Conservation (phyloP, 345 rosid species). For the Noccaea caerulescens region DNA sequence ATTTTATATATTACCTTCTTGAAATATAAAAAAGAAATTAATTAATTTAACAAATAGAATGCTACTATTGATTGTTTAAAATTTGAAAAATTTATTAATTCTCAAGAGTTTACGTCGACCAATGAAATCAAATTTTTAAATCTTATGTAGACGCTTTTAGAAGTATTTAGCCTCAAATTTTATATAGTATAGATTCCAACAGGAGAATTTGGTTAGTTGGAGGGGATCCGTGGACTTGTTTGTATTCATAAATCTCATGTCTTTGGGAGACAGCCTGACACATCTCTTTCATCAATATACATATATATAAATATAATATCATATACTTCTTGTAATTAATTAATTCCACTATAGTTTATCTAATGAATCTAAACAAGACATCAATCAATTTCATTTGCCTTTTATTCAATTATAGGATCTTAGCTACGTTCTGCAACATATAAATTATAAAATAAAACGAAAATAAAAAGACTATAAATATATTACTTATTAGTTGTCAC, state of each 20-base stretch:
- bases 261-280: constrained; percentile 33
- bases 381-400: constrained; percentile 1
- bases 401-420: not conserved
- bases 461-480: not conserved
- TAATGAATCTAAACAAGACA: constrained; percentile 15
- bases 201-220: constrained; percentile 31
- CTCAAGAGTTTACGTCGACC: too few relatives aligned
- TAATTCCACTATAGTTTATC: constrained; percentile 25
- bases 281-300: constrained; percentile 25
- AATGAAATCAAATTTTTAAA: too few relatives aligned
- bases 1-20: too few relatives aligned
- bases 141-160: too few relatives aligned
- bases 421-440: constrained; percentile 16
- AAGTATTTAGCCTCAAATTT: too few relatives aligned
- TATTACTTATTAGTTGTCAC: not conserved
- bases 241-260: constrained; percentile 23
- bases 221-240: constrained; percentile 28
- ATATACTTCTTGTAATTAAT: not conserved
- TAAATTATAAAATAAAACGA: not conserved
- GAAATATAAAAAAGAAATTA: too few relatives aligned
- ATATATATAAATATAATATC: not conserved
- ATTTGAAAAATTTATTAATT: too few relatives aligned
- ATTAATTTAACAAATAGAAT: too few relatives aligned
- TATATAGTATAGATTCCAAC: constrained; percentile 14
- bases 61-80: too few relatives aligned